phyloP scores from a whole-genome alignment of 148 eudicot species.

The Pharnaceum exiguum region DNA sequence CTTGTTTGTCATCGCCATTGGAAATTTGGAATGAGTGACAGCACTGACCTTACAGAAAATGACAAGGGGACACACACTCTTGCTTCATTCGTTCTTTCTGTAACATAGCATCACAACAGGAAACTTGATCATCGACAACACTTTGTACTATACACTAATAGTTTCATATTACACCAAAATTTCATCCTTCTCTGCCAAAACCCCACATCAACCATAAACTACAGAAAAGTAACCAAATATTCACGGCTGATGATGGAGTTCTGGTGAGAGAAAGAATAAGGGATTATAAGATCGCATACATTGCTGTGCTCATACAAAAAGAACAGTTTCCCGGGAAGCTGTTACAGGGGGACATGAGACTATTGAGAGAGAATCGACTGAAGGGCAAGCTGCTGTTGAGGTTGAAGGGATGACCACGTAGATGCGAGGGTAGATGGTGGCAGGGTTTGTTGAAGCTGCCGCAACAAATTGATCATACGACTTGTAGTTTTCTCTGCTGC shows the following conservation, averaged over 20 bases:
- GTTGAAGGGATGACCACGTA: constrained; percentile 41
- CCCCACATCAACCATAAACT: background rate
- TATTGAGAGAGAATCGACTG: constrained; percentile 38
- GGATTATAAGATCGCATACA: background rate
- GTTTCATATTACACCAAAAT: constrained; percentile 15
- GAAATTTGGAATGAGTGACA: too few species aligned
- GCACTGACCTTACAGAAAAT: too few species aligned
- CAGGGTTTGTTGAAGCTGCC: constrained; percentile 38
- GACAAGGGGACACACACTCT: too few species aligned
- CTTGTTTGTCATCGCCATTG: too few species aligned
- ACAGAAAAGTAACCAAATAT: background rate
- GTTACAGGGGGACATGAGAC: background rate
- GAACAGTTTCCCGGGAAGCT: background rate
- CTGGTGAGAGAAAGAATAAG: constrained; percentile 15
- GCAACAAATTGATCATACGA: constrained; percentile 38
- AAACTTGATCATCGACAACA: background rate
- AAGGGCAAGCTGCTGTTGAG: constrained; percentile 35
- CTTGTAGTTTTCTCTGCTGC: constrained; percentile 37
- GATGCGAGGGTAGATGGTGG: constrained; percentile 38
- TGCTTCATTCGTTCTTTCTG: background rate
- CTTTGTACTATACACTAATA: constrained; percentile 19
- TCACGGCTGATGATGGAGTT: constrained; percentile 2
- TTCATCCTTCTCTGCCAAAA: constrained; percentile 8
- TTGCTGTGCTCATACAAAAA: background rate
- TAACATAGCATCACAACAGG: background rate